Percentiles rank a stretch among this genome's conserved stretches.
Evolutionary conservation across 768 basidiomycete genomes (phyloP).

Genomic region (Sporobolomyces phaffii): DNA sequence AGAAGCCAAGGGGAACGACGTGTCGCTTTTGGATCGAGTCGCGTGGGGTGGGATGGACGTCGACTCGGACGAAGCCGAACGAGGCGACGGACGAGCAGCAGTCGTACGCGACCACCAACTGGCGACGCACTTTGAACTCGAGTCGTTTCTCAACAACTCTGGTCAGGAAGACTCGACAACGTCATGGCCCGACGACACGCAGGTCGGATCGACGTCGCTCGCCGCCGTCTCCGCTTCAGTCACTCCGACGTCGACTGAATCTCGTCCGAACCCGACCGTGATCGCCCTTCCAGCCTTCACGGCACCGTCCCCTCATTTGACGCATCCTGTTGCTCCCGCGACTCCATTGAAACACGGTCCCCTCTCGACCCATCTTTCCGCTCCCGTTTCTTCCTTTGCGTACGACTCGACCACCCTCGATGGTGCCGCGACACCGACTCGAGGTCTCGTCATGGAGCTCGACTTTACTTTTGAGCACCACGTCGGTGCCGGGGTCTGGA

Average conservation of each 20-base stretch:
- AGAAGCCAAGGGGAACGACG: slow-evolving; percentile 8
- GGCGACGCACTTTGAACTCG: not conserved
- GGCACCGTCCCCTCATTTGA: not conserved
- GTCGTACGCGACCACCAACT: not conserved
- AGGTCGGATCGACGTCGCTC: not conserved
- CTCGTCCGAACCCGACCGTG: not conserved
- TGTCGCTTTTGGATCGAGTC: not conserved
- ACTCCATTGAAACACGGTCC: not conserved
- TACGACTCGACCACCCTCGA: not conserved
- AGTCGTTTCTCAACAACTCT: too few species aligned
- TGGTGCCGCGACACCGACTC: slow-evolving; percentile 5
- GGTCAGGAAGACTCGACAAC: not conserved
- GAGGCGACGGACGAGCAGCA: too few species aligned
- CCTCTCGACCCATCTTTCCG: not conserved
- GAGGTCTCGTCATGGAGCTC: slow-evolving; percentile 2
- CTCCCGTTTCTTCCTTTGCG: not conserved
- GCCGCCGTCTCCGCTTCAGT: not conserved
- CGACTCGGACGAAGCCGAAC: not conserved
- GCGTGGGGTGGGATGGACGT: not conserved
- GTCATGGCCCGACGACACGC: too few species aligned
- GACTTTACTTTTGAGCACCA: not conserved
- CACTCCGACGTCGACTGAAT: not conserved
- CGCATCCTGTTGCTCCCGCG: not conserved
- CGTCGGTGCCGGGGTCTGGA: not conserved
- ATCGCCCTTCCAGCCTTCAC: too few species aligned